phyloP scores from a whole-genome alignment of 495 filamentous ascomycete genomes.

The Xylaria sp. region DNA sequence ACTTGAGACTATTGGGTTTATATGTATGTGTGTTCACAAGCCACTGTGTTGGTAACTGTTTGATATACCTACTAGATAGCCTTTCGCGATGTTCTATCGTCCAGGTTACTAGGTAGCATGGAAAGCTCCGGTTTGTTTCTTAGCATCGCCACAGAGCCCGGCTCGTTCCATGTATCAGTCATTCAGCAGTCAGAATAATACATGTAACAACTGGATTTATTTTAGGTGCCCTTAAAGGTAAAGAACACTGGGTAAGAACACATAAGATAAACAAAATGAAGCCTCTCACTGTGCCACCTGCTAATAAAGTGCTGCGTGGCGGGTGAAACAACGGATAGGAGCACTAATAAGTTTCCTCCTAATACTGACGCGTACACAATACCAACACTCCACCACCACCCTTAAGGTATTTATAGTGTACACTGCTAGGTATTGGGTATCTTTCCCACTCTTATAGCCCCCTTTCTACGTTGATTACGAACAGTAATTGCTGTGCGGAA shows the following conservation, averaged over 20 bases:
- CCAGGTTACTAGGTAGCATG: neutral
- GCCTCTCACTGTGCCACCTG: slow-evolving; percentile 1
- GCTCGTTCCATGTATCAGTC: neutral
- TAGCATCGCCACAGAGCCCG: neutral
- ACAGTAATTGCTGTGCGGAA: neutral
- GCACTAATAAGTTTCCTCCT: neutral
- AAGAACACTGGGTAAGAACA: neutral
- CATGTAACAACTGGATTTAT: neutral
- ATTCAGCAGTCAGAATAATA: neutral
- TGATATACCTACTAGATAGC: too few relatives aligned
- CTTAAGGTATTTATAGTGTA: neutral
- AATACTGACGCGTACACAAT: neutral
- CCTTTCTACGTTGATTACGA: too few relatives aligned
- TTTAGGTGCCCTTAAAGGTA: neutral
- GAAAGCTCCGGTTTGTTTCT: neutral
- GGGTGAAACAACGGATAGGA: slow-evolving; percentile 2
- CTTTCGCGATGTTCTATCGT: too few relatives aligned
- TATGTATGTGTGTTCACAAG: neutral
- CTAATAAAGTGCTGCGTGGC: neutral
- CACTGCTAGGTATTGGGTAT: too few relatives aligned
- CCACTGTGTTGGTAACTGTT: neutral
- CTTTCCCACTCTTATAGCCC: neutral
- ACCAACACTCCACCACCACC: neutral
- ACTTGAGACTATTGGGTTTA: neutral
- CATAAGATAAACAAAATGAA: neutral